phyloP scores from a whole-genome alignment of 768 basidiomycete genomes.

The Suillus plorans region DNA sequence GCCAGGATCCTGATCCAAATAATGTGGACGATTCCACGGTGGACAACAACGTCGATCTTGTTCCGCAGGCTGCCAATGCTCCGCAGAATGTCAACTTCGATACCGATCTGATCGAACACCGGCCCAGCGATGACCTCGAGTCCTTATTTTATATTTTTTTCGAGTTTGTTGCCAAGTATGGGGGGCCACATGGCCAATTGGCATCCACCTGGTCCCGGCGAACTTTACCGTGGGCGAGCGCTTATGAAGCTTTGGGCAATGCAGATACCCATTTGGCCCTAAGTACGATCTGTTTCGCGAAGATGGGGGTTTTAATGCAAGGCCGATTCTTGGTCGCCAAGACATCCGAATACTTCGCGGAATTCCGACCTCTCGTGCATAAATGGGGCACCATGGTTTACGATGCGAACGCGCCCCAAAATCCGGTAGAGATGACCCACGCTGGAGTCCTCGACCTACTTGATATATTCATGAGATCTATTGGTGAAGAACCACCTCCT shows the following conservation, averaged over 20 bases:
- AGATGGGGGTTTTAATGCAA: background rate
- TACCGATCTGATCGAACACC: background rate
- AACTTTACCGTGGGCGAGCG: background rate
- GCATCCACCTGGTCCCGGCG: background rate
- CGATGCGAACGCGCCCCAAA: background rate
- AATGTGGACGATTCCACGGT: background rate
- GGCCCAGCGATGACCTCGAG: background rate
- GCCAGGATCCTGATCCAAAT: background rate
- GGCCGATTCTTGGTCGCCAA: background rate
- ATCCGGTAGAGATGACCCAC: background rate
- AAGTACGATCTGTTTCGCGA: background rate
- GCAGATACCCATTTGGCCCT: background rate
- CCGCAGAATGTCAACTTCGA: background rate
- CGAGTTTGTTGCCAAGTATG: background rate
- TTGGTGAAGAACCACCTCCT: no score
- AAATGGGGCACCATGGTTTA: background rate
- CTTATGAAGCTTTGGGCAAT: background rate
- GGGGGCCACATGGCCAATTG: background rate
- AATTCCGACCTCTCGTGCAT: background rate
- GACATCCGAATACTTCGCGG: background rate
- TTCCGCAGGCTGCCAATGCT: background rate
- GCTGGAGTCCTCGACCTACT: background rate
- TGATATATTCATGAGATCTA: background rate
- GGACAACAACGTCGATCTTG: background rate
- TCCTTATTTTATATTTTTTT: background rate